phyloP scores from a whole-genome alignment of 495 filamentous ascomycete genomes.

The Neurospora tetraspora region DNA sequence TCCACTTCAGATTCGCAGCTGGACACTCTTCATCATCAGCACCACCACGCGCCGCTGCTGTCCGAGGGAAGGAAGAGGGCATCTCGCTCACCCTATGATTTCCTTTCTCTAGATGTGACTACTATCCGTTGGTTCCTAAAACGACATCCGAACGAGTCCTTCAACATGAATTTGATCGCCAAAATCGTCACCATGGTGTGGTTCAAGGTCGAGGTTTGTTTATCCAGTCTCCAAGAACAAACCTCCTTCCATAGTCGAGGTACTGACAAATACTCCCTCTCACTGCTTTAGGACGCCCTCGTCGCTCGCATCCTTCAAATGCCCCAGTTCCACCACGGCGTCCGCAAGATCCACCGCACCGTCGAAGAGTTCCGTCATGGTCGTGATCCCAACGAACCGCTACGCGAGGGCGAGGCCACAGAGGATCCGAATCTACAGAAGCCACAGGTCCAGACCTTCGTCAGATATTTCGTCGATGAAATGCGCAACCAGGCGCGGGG shows the following conservation, averaged over 20 bases:
- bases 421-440: slow-evolving; percentile 4
- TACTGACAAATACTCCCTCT: not conserved
- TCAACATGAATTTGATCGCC: not conserved
- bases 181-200: not conserved
- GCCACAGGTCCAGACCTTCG: slow-evolving; percentile 11
- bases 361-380: slow-evolving; percentile 30
- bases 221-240: not conserved
- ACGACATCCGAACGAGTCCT: not conserved
- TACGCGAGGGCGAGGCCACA: slow-evolving; percentile 30
- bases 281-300: not conserved
- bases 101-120: not conserved
- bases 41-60: not conserved
- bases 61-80: not conserved
- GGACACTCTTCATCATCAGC: not conserved
- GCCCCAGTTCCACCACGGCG: slow-evolving; percentile 29
- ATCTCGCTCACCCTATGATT: not conserved
- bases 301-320: slow-evolving; percentile 19
- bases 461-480: slow-evolving; percentile 29
- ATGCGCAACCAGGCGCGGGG: slow-evolving; percentile 28
- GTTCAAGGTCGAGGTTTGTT: not conserved
- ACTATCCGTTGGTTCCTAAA: not conserved
- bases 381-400: slow-evolving; percentile 31
- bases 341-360: slow-evolving; percentile 28
- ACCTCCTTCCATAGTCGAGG: not conserved
- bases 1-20: not conserved